Conservation (phyloP, 257 asterid genomes). For the Solanum microdontum region DNA sequence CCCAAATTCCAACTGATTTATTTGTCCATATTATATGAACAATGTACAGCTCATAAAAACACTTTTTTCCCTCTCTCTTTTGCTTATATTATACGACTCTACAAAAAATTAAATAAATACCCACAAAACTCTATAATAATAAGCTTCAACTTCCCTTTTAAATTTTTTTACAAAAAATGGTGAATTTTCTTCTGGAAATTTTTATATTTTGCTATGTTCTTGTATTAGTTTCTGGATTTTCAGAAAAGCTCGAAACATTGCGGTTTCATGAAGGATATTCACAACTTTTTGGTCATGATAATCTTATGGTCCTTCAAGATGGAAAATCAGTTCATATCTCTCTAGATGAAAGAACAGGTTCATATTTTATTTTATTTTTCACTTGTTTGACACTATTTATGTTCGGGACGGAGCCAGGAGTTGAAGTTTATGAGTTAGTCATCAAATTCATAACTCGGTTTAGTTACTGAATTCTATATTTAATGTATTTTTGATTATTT, state of each 20-base stretch:
- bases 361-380: neutral
- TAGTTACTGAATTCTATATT: no score
- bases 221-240: slow-evolving; percentile 33
- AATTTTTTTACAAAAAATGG: neutral
- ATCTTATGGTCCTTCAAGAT: slow-evolving; percentile 62
- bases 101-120: neutral
- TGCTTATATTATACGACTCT: slow-evolving; percentile 25
- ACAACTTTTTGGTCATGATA: slow-evolving; percentile 67
- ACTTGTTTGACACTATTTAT: neutral
- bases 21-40: neutral
- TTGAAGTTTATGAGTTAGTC: no score
- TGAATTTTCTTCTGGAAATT: slow-evolving; percentile 18
- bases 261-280: slow-evolving; percentile 84
- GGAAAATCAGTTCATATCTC: slow-evolving; percentile 64
- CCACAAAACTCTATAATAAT: neutral
- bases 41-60: neutral
- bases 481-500: no score
- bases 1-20: neutral
- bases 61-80: slow-evolving; percentile 7
- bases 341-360: slow-evolving; percentile 75
- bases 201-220: slow-evolving; percentile 18
- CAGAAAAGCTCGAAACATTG: slow-evolving; percentile 44
- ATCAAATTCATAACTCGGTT: no score
- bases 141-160: neutral
- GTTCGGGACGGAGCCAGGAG: fast-evolving